Base-by-base conservation (phyloP, 2,329 filamentous ascomycete species). In the Hymenoscyphus fraxineus region DNA sequence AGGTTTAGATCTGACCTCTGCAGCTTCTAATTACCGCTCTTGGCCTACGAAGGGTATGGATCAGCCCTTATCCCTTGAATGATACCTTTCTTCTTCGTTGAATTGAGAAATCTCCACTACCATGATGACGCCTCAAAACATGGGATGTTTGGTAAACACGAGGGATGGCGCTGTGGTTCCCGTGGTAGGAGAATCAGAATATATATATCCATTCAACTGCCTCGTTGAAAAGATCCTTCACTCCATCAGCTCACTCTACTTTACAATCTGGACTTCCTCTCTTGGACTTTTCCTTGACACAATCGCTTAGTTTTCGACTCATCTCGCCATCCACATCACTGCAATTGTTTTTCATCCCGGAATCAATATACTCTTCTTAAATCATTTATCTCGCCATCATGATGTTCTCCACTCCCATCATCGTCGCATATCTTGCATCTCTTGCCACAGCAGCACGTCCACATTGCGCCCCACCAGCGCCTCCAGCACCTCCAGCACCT, bases 361-460 rank as follows among this genome's bases (percentile, higher is more conserved):
- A 38, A 10, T 35, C 16, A 19, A n/a, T 54, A 12, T 13, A 35
- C 10, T 54, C 55, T 35, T 35, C 22, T 32, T 59, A 9, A 19
- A 12, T n/a, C 19, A 39, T 32, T 27, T 16, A 47, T 32, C 7
- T 41, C 40, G 16, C 13, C 59, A 62, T 38, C 35, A 65, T 65
- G 64, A 65, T 57, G 60, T 39, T 62, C 56, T 41, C 47, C n/a
- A 40, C 54, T 3, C 35, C 60, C 13, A 39, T 58, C 27, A 27
- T 58, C 2, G 12, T 65, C 12, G 41, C 56, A 6, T 60, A 62
- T 3, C 57, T 62, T 27, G 51, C 58, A 13, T 44, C 22, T 31
- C 19, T 61, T 10, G 64, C 44, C 15, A 22, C 57, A 16, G 56
- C 60, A 54, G 16, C 59, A 31, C 27, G 44, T 15, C 40, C 27